Evolutionary conservation across 2,329 filamentous ascomycete genomes (phyloP).

Genomic region (Apiospora marii): DNA sequence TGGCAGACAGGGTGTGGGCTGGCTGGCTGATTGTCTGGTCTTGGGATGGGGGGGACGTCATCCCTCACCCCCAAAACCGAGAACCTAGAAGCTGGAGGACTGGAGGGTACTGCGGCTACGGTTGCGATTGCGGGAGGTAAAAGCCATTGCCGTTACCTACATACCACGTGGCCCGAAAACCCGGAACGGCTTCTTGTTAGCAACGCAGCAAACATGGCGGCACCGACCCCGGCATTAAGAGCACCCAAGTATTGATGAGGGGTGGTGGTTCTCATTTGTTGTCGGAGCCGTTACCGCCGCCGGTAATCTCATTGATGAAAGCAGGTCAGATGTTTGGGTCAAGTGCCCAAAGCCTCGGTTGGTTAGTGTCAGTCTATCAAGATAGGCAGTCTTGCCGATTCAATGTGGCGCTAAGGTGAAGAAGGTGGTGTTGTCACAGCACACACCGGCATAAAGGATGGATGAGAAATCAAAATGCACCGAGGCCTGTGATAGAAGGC

Average conservation of each 20-base stretch:
- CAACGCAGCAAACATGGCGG: background rate
- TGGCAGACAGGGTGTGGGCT: background rate
- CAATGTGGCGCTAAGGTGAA: background rate
- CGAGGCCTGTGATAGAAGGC: conserved; percentile 8
- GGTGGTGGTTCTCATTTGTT: background rate
- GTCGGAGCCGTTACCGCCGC: background rate
- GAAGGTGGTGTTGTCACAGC: conserved; percentile 7
- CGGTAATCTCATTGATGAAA: background rate
- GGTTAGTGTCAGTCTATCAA: background rate
- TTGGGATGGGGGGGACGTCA: background rate
- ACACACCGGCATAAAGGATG: background rate
- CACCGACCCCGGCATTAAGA: background rate
- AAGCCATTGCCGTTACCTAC: conserved; percentile 11
- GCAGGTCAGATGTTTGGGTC: conserved; percentile 11
- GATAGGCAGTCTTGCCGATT: background rate
- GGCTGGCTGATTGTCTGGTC: background rate
- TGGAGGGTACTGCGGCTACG: background rate
- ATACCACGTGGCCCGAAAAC: background rate
- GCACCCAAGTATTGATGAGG: background rate
- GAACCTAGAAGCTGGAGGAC: background rate
- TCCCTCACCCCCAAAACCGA: background rate
- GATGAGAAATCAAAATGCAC: conserved; percentile 17
- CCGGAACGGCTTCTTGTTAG: background rate
- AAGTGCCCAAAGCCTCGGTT: background rate
- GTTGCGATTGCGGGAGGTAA: background rate